phyloP scores from a whole-genome alignment of 1,284 basidiomycete species.

The Trametes sp. region DNA sequence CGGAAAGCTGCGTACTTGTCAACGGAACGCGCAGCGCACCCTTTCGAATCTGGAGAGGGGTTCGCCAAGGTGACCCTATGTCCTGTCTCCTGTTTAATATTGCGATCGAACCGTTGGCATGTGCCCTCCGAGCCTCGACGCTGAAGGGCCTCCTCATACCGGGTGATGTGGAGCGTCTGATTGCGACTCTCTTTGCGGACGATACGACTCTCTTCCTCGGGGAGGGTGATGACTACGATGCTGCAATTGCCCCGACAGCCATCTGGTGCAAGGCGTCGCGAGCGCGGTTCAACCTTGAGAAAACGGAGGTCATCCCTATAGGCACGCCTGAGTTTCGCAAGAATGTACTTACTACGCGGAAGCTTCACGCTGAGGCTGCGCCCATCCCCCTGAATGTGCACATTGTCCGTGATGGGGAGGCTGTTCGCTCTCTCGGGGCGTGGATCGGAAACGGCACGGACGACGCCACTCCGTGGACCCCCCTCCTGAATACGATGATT shows the following conservation, averaged over 20 bases:
- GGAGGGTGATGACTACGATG: neutral
- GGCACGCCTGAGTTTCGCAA: neutral
- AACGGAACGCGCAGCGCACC: neutral
- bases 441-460: neutral
- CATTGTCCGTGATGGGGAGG: neutral
- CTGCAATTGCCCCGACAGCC: neutral
- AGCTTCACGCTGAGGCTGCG: neutral
- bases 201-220: neutral
- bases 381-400: neutral
- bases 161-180: neutral
- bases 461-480: neutral
- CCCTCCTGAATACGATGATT: neutral
- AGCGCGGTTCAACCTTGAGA: conserved; percentile 7
- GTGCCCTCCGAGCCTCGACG: neutral
- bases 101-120: neutral
- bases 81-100: neutral
- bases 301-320: conserved; percentile 5
- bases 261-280: conserved; percentile 3
- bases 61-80: neutral
- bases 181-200: neutral
- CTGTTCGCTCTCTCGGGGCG: neutral
- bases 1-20: neutral
- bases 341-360: neutral
- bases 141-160: neutral
- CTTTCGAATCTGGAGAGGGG: neutral